Percentiles rank a stretch among this genome's conserved stretches.
Conservation (phyloP, 129 eudicot species). For the Pseudognaphalium luteoalbum region DNA sequence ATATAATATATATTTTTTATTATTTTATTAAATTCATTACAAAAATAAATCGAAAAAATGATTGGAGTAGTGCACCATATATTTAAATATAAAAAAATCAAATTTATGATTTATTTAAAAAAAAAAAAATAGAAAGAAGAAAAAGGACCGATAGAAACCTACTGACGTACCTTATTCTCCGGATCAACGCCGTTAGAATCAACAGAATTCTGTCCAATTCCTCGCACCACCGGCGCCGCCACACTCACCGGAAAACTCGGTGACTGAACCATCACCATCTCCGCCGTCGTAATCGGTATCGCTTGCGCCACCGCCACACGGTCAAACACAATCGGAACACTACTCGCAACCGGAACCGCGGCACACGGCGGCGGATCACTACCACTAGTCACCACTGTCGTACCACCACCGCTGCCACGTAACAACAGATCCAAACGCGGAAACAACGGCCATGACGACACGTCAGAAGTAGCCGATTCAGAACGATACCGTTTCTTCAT, state of each 20-base stretch:
- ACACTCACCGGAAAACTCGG: constrained; percentile 24
- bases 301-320: constrained; percentile 13
- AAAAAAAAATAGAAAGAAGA: not conserved
- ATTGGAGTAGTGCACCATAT: not conserved
- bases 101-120: not conserved
- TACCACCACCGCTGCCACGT: constrained; percentile 53
- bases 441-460: constrained; percentile 89
- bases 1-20: too few relatives aligned
- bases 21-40: too few relatives aligned
- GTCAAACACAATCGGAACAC: constrained; percentile 37
- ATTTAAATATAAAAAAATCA: not conserved
- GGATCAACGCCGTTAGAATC: constrained; percentile 63
- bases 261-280: constrained; percentile 14
- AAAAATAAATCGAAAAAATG: too few relatives aligned
- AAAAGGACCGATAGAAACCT: not conserved
- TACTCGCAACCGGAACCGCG: constrained; percentile 19
- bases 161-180: constrained; percentile 49
- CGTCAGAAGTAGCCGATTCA: constrained; percentile 72
- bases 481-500: constrained; percentile 96
- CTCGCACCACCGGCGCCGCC: constrained; percentile 24
- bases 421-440: constrained; percentile 67
- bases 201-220: constrained; percentile 46
- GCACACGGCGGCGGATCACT: constrained; percentile 18
- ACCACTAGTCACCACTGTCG: not conserved
- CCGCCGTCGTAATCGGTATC: not conserved